Evolutionary conservation across 2,329 filamentous ascomycete genomes (phyloP), one percentile per base, ranked within the genome.

Genomic region (Kalmusia sp.): DNA sequence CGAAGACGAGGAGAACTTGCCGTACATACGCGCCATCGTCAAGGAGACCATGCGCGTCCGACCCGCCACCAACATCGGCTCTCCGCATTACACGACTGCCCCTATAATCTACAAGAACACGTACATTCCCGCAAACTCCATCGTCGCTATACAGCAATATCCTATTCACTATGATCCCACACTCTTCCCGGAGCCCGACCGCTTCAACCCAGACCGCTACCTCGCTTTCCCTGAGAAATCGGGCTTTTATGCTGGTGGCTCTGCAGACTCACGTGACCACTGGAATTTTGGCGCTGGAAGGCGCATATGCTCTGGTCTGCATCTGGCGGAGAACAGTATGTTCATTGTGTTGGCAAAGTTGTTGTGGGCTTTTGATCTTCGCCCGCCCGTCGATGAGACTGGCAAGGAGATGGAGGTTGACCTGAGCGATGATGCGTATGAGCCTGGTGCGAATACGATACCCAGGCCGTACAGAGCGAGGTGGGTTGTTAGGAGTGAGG

Each of bases 291-390:
- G 78, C 4, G 79, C 74, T 14, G 76, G 78, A 4, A 68, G 78
- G 4, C 68, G 76, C 6, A 72, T 79, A 11, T 81, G 78, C 51
- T 72, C 74, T 4, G 78, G 76, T 1, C 59, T 74, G 4, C 64
- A 76, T 38, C 58, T 80, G n/a, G 79, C 79, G 0, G 77, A 80
- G 22, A 70, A 70, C 9, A 73, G 74, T 3, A 59, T 80, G 30
- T 80, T 72, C 52, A 60, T 80, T 35, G 75, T 65, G 27, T 62
- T 80, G 8, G 79, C 75, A 0, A 80, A 80, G 37, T 64, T 76
- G 0, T 60, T 86, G 2, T 77, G 83, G 1, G 78, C 76, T 0
- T 84, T 85, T 48, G 69, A 76, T 8, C 70, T 83, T 4, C 47
- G 57, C 15, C 78, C 79, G 49, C 63, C 65, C 0, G 17, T 76